Base-by-base conservation (phyloP, 2,329 filamentous ascomycete genomes). In the Hypoxylon sp. region DNA sequence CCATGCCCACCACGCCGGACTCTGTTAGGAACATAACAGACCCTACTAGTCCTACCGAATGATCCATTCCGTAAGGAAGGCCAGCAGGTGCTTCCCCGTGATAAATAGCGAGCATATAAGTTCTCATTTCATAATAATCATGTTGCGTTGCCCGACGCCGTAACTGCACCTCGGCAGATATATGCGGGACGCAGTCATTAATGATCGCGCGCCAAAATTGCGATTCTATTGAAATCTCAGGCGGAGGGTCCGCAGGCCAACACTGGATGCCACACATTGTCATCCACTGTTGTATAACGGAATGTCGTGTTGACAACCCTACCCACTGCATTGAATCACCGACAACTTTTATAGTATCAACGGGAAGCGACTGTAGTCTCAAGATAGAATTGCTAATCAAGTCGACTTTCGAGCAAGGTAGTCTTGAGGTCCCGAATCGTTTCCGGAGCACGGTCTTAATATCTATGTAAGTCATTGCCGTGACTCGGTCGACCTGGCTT, bases 261-360 rank as follows among this genome's bases (percentile, higher is more conserved):
- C 44, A n/a, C 17, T 19, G 33, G 13, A 55, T 17, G n/a, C 44
- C 31, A 13, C 29, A n/a, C n/a, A 51, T 46, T 14, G 48, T 44
- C 46, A 63, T 51, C 60, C 60, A 63, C 52, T 63, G 51, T 33
- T 22, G 44, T 10, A 63, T 19, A n/a, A 51, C 52, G n/a, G 35
- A 14, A 47, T 44, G 13, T 24, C 44, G 24, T 46, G 14, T 9
- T 31, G n/a, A 33, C 29, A 31, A 35, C 50, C n/a, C 22, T 22
- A 22, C 33, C 50, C 14, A 52, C 11, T n/a, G 10, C 22, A 33
- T 35, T 10, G 10, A 31, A 35, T 22, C 35, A 37, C 35, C 35
- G 6, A 37, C 35, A 14, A 37, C 35, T 37, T n/a, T 37, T 37
- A 37, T n/a, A 6, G 35, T 37, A 6, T 14, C 14, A 5, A 37